Percentiles rank a stretch among this genome's conserved stretches.
phyloP scores from a whole-genome alignment of 1,284 basidiomycete species.

The Bjerkandera adusta region DNA sequence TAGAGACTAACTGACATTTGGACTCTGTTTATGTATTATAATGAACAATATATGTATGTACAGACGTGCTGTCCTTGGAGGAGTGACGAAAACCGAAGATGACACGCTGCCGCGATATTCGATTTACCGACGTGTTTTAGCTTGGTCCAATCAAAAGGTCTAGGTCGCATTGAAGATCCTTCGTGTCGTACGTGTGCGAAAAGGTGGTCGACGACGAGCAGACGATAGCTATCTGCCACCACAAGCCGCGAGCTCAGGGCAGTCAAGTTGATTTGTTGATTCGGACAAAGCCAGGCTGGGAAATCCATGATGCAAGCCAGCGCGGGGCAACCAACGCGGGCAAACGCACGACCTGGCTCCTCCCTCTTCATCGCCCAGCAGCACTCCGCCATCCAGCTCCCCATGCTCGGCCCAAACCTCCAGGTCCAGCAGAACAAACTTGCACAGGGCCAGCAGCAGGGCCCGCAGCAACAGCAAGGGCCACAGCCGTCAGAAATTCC shows the following conservation, averaged over 20 bases:
- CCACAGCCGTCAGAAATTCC: conserved; percentile 62
- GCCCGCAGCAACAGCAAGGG: conserved; percentile 52
- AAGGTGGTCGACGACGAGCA: conserved; percentile 3
- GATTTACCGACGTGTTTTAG: conserved; percentile 9
- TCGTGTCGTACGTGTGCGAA: too few relatives aligned
- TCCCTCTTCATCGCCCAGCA: conserved; percentile 28
- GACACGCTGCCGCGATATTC: too few relatives aligned
- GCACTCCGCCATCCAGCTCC: conserved; percentile 43
- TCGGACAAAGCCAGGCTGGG: conserved; percentile 14
- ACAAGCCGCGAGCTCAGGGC: conserved; percentile 1
- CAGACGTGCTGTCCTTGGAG: too few relatives aligned
- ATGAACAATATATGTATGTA: too few relatives aligned
- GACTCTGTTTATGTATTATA: too few relatives aligned
- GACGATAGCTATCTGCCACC: too few relatives aligned
- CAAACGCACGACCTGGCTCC: conserved; percentile 8
- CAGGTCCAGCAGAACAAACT: conserved; percentile 46
- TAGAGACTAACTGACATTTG: too few relatives aligned
- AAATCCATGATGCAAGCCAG: conserved; percentile 15
- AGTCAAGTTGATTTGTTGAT: conserved; percentile 9
- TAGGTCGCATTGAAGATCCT: neutral
- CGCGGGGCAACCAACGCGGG: conserved; percentile 13
- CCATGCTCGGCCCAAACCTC: conserved; percentile 61
- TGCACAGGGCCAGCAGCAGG: conserved; percentile 37
- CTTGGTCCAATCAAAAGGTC: conserved; percentile 4
- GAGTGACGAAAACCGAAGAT: too few relatives aligned